phyloP scores from a whole-genome alignment of 2,329 filamentous ascomycete species.

The Hypoxylon sp. region DNA sequence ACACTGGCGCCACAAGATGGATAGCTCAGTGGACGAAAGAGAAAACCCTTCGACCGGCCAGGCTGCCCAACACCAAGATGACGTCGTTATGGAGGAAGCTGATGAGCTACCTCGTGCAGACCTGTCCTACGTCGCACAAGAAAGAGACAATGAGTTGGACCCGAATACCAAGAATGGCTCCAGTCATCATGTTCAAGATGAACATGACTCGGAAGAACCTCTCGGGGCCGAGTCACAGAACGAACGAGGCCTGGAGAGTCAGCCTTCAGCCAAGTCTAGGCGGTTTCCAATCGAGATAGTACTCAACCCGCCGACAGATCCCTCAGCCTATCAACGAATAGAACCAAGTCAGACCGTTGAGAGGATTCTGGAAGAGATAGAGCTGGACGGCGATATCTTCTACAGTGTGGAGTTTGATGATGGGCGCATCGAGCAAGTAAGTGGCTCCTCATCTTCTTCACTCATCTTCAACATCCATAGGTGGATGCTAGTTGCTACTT shows the following conservation, averaged over 20 bases:
- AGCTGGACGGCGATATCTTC: constrained; percentile 45
- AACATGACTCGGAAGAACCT: not conserved
- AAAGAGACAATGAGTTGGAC: constrained; percentile 12
- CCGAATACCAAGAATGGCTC: not conserved
- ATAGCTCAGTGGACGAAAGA: constrained; percentile 38
- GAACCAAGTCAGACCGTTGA: constrained; percentile 56
- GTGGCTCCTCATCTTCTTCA: constrained; percentile 47
- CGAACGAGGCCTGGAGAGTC: not conserved
- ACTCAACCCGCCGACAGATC: constrained; percentile 46
- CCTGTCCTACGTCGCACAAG: constrained; percentile 8
- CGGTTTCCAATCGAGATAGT: constrained; percentile 49
- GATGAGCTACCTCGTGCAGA: not conserved
- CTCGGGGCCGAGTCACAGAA: not conserved
- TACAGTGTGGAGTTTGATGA: constrained; percentile 62
- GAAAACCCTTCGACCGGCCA: constrained; percentile 45
- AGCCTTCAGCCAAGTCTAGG: constrained; percentile 18
- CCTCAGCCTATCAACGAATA: constrained; percentile 45
- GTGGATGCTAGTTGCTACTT: too few relatives aligned
- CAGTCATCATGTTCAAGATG: not conserved
- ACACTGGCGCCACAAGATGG: constrained; percentile 9
- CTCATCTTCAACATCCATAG: constrained; percentile 20
- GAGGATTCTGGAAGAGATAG: constrained; percentile 52
- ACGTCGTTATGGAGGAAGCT: constrained; percentile 14
- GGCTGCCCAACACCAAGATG: constrained; percentile 12
- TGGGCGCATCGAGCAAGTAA: constrained; percentile 60